Evolutionary conservation across 176 grass and related monocot species (phyloP).

Genomic region (Juncus inflexus): DNA sequence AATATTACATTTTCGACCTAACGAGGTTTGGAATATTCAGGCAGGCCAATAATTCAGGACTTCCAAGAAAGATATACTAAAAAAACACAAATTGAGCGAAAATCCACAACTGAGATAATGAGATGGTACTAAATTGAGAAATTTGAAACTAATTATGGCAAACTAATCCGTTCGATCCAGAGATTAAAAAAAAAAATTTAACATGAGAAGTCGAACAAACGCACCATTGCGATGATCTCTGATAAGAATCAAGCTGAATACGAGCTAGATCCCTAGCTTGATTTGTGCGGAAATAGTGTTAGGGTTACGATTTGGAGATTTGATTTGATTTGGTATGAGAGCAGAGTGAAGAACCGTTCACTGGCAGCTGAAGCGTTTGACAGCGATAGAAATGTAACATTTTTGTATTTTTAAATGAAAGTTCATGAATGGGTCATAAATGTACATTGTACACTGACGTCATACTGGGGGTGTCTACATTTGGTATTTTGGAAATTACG

Average conservation of each 20-base stretch:
- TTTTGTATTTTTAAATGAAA: no score
- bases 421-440: no score
- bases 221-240: constrained; percentile 2
- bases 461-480: no score
- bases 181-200: background rate
- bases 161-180: background rate
- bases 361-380: background rate
- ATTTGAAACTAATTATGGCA: background rate
- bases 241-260: background rate
- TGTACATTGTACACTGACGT: no score
- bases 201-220: constrained; percentile 12
- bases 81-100: no score
- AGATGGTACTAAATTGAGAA: background rate
- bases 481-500: no score
- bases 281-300: background rate
- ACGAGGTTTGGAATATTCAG: no score
- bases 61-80: no score
- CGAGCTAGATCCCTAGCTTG: background rate
- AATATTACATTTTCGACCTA: no score
- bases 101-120: no score
- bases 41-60: no score
- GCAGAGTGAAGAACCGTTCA: background rate
- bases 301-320: background rate
- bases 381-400: background rate
- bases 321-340: background rate